Evolutionary conservation across 1,139 yeast genomes (phyloP), one percentile per base, ranked within the genome.

Genomic region (Pichia cactophila): DNA sequence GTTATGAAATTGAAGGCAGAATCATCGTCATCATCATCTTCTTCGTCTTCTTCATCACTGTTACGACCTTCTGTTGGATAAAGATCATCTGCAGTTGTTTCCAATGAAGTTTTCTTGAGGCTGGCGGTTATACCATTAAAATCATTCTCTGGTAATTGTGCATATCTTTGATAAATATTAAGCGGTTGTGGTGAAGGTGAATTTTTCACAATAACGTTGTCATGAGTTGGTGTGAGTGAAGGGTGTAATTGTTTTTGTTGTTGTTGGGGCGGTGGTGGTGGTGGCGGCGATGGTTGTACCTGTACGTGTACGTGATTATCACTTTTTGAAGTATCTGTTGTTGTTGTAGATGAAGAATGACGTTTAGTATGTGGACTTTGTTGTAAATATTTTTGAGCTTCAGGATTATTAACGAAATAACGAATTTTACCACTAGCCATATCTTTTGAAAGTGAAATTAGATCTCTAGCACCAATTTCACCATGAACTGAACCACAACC

Each of bases 401-500:
- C 52, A 10, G 55, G 52, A 29, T 50, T 50, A 41, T 50, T 52
- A 20, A 46, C 28, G n/a, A 52, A 50, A 36, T 42, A 48, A 36
- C 41, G 46, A 26, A 48, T 50, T 33, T 52, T 50, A 33, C 55
- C 55, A 48, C 42, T 41, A 35, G 53, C 52, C 45, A 58, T 49
- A 41, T 68, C 70, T 50, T 52, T 58, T 26, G 63, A 59, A 35
- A 56, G 62, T 59, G 54, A 60, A 70, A 68, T 74, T 1, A 83
- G 70, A 48, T 65, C 71, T 2, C 80, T 61, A 1, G 86, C 86
- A 35, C 86, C 86, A 5, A 72, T 71, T 40, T 80, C 64, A 11
- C 86, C 86, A 52, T 81, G 74, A 17, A 73, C 66, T 39, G 84
- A 77, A 11, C 96, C 96, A 64, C 95, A 83, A 4, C 97, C 96